Conservation (phyloP, 1,284 basidiomycete genomes). For the Ganoderma boninense region DNA sequence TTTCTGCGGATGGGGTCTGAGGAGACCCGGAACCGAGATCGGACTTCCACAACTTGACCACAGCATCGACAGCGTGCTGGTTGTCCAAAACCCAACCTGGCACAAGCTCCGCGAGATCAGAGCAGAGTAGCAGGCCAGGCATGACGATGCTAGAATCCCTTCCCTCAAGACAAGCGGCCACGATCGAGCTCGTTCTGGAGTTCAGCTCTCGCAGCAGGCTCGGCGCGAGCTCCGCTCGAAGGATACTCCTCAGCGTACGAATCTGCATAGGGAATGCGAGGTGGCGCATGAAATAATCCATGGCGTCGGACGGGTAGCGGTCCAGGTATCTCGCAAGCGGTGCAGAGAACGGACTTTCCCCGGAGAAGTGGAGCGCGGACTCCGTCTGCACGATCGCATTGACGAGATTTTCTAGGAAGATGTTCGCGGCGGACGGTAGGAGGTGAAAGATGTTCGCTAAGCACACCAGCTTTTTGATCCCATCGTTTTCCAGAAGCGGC, state of each 20-base stretch:
- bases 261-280: slow-evolving; percentile 80
- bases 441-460: slow-evolving; percentile 98
- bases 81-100: slow-evolving; percentile 81
- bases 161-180: slow-evolving; percentile 65
- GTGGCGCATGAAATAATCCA: slow-evolving; percentile 86
- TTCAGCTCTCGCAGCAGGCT: slow-evolving; percentile 80
- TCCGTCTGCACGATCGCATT: slow-evolving; percentile 95
- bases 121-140: slow-evolving; percentile 80
- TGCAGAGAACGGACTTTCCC: slow-evolving; percentile 92
- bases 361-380: slow-evolving; percentile 89
- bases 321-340: slow-evolving; percentile 93
- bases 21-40: slow-evolving; percentile 59
- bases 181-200: slow-evolving; percentile 69
- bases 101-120: slow-evolving; percentile 76
- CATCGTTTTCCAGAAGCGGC: slow-evolving; percentile 88
- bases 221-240: slow-evolving; percentile 81
- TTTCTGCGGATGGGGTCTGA: slow-evolving; percentile 57
- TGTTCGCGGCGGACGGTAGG: slow-evolving; percentile 91
- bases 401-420: slow-evolving; percentile 90
- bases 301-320: slow-evolving; percentile 87
- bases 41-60: slow-evolving; percentile 79
- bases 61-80: slow-evolving; percentile 68
- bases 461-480: slow-evolving; percentile 92
- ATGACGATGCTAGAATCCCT: slow-evolving; percentile 63
- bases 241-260: slow-evolving; percentile 82